These are phyloP conservation scores for Ramularia endophylla DNA, from an alignment of 2,329 filamentous ascomycete genomes.

Conservation along the genomic window DNA sequence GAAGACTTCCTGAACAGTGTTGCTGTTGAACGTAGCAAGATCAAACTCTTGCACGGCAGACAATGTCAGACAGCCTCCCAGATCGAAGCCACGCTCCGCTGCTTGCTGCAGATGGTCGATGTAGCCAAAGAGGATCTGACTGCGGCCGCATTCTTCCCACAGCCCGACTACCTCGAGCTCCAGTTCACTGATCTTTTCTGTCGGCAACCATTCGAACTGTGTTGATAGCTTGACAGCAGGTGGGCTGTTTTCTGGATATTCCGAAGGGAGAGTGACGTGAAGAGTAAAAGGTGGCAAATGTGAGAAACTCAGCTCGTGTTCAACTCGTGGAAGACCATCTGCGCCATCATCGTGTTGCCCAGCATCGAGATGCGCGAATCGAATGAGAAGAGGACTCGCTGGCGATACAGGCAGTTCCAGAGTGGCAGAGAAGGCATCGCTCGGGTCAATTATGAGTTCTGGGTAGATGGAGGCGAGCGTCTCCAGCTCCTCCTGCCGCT, in stretches of 20 bases:
- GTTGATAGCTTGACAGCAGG: slow-evolving; percentile 47
- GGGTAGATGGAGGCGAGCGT: slow-evolving; percentile 58
- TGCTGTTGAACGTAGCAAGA: slow-evolving; percentile 71
- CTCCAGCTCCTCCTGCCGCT: slow-evolving; percentile 54
- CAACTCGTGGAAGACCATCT: slow-evolving; percentile 15
- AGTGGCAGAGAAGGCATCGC: slow-evolving; percentile 43
- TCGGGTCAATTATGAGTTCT: slow-evolving; percentile 48
- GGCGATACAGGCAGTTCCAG: slow-evolving; percentile 54
- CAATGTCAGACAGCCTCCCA: slow-evolving; percentile 44
- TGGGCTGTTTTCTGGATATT: slow-evolving; percentile 50
- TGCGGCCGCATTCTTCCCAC: slow-evolving; percentile 56
- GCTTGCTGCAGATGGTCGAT: slow-evolving; percentile 56
- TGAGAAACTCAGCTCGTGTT: slow-evolving; percentile 43
- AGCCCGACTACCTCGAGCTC: slow-evolving; percentile 43
- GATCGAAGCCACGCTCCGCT: slow-evolving; percentile 50
- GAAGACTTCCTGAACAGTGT: slow-evolving; percentile 68
- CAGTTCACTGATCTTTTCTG: slow-evolving; percentile 39
- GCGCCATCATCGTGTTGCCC: slow-evolving; percentile 1
- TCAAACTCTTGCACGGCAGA: slow-evolving; percentile 55
- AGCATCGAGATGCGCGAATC: slow-evolving; percentile 20
- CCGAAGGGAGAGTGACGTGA: slow-evolving; percentile 47
- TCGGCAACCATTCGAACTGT: slow-evolving; percentile 49
- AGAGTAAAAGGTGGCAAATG: slow-evolving; percentile 53
- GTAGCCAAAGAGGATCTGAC: slow-evolving; percentile 53
- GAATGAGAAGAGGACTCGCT: slow-evolving; percentile 42